Conservation (phyloP, 2,329 filamentous ascomycete species). For the Colletotrichum sp. region DNA sequence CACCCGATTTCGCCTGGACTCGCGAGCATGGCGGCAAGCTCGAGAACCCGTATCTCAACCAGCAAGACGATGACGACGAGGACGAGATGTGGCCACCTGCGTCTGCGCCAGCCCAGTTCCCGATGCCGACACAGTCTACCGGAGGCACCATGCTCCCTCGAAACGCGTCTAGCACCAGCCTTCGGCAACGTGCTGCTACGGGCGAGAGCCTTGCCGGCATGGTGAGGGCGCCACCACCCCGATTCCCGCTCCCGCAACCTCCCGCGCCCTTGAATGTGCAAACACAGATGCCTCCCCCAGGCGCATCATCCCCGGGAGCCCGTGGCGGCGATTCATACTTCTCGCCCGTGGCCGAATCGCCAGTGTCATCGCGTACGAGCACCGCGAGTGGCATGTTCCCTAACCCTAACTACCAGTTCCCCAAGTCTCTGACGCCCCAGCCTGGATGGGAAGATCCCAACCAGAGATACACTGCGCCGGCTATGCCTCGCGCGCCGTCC, state of each 20-base stretch:
- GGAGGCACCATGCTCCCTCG: constrained; percentile 55
- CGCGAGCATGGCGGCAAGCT: constrained; percentile 68
- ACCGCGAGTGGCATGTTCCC: constrained; percentile 76
- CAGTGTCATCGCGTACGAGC: constrained; percentile 77
- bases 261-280: constrained; percentile 72
- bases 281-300: constrained; percentile 46
- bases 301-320: constrained; percentile 64
- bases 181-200: constrained; percentile 79
- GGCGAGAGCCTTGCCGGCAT: constrained; percentile 69
- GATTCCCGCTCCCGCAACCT: constrained; percentile 71
- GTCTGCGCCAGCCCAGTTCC: constrained; percentile 40
- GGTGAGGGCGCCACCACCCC: constrained; percentile 67
- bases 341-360: constrained; percentile 83
- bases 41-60: constrained; percentile 81
- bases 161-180: constrained; percentile 75
- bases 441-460: constrained; percentile 73
- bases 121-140: constrained; percentile 34
- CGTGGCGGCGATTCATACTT: constrained; percentile 86
- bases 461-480: constrained; percentile 87
- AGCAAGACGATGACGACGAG: constrained; percentile 68
- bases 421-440: constrained; percentile 74
- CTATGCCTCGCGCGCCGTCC: constrained; percentile 81
- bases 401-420: constrained; percentile 66
- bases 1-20: constrained; percentile 84
- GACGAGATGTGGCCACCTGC: constrained; percentile 47